Conservation (phyloP, 148 eudicot genomes). For the Dianthus caryophyllus region DNA sequence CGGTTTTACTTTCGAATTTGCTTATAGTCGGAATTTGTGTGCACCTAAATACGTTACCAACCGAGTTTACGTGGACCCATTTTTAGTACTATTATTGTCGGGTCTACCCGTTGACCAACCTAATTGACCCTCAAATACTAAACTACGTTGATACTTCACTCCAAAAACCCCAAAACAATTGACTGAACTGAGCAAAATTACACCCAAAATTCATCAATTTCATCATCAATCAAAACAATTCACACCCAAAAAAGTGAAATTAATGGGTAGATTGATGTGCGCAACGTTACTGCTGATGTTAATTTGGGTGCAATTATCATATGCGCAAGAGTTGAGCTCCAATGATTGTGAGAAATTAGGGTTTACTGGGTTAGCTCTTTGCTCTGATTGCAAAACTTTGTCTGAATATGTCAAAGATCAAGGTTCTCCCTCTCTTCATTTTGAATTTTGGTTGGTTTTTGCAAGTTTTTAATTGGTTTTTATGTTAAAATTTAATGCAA, state of each 20-base stretch:
- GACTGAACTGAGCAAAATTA: not conserved
- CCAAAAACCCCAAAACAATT: not conserved
- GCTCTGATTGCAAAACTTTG: slow-evolving; percentile 81
- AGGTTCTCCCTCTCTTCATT: slow-evolving; percentile 35
- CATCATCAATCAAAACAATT: no score
- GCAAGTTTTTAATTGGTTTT: no score
- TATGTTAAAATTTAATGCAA: no score
- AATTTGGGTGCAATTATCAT: slow-evolving; percentile 15
- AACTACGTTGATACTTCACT: no score
- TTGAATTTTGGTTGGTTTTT: no score
- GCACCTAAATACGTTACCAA: no score
- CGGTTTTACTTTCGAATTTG: no score
- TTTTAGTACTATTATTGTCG: no score
- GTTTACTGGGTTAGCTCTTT: slow-evolving; percentile 79
- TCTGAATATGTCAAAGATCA: slow-evolving; percentile 77
- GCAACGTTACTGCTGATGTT: not conserved
- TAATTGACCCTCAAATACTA: not conserved
- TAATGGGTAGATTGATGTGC: not conserved
- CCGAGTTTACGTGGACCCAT: not conserved
- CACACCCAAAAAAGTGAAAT: not conserved
- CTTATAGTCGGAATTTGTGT: no score
- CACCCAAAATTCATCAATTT: not conserved
- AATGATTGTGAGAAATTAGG: slow-evolving; percentile 77
- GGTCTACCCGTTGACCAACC: not conserved
- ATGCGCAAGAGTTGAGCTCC: slow-evolving; percentile 52